A percentile compares a stretch with the other conserved stretches of the same genome.
These are phyloP conservation scores for Pichia exigua DNA, from an alignment of 805 yeast genomes.

Conservation along the genomic window DNA sequence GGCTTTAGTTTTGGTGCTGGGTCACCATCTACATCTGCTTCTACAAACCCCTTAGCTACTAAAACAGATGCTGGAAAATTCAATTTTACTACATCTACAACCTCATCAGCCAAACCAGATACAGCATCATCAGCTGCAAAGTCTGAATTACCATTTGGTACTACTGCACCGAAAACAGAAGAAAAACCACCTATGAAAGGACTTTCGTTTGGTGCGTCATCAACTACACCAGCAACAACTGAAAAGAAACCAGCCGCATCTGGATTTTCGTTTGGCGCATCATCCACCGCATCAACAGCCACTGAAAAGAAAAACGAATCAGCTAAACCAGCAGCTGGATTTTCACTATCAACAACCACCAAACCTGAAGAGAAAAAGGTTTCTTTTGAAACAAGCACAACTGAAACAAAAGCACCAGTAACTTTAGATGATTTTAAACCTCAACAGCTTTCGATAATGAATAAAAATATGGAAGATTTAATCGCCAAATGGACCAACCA, in stretches of 20 bases:
- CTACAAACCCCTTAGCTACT: too few species aligned
- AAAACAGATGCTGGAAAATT: too few species aligned
- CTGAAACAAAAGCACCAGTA: slow-evolving; percentile 20
- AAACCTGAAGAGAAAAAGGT: slow-evolving; percentile 5
- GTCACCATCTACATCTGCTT: background rate
- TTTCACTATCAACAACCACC: background rate
- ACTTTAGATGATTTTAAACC: slow-evolving; percentile 53
- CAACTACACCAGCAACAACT: slow-evolving; percentile 1
- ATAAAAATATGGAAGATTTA: slow-evolving; percentile 87
- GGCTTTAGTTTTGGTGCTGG: slow-evolving; percentile 13
- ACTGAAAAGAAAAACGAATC: background rate
- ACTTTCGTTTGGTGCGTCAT: slow-evolving; percentile 15
- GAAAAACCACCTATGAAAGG: slow-evolving; percentile 3
- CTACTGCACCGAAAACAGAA: slow-evolving; percentile 3
- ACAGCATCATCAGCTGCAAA: slow-evolving; percentile 2
- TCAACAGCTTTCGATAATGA: slow-evolving; percentile 69
- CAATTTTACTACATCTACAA: slow-evolving; percentile 5
- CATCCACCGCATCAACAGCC: slow-evolving; percentile 6
- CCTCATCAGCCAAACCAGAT: slow-evolving; percentile 1
- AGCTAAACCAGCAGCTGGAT: slow-evolving; percentile 3
- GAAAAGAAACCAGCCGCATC: background rate
- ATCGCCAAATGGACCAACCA: slow-evolving; percentile 91
- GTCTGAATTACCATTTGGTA: slow-evolving; percentile 7
- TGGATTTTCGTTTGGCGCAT: slow-evolving; percentile 10
- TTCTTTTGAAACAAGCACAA: slow-evolving; percentile 3